Conservation (phyloP, 192 early-diverging fungal genomes). For the Bifiguratus adelaidae region DNA sequence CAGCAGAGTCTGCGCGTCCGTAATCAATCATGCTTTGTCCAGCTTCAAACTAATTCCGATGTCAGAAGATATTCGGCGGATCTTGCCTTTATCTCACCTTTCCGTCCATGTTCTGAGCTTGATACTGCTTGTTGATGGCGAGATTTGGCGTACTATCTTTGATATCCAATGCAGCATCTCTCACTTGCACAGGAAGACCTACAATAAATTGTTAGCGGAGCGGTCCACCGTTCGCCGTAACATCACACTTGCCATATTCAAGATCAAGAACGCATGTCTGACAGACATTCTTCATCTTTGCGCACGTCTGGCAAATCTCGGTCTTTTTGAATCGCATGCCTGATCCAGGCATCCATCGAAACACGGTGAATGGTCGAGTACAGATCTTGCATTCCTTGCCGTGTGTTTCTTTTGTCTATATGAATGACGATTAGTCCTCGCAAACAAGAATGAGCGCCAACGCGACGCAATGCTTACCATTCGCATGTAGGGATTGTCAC, state of each 20-base stretch:
- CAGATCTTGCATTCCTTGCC: conserved; percentile 82
- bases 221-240: neutral
- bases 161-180: conserved; percentile 75
- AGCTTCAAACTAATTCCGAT: conserved; percentile 10
- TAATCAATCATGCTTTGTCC: conserved; percentile 51
- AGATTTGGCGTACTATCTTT: conserved; percentile 69
- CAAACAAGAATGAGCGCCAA: neutral
- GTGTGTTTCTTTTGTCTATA: conserved; percentile 52
- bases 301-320: conserved; percentile 94
- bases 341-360: conserved; percentile 90
- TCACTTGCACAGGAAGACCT: conserved; percentile 86
- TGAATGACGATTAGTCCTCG: neutral
- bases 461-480: conserved; percentile 54
- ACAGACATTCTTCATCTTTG: conserved; percentile 97
- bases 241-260: conserved; percentile 52
- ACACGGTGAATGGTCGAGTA: conserved; percentile 86
- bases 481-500: conserved; percentile 95
- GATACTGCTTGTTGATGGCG: conserved; percentile 84
- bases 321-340: conserved; percentile 98
- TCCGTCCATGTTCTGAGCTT: conserved; percentile 69
- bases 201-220: neutral
- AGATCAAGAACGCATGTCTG: conserved; percentile 96
- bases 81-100: conserved; percentile 19
- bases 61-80: neutral
- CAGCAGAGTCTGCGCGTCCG: conserved; percentile 57